Evolutionary conservation across 108 stramenopile genomes (phyloP).

Genomic region (Conticribra weissflogii): DNA sequence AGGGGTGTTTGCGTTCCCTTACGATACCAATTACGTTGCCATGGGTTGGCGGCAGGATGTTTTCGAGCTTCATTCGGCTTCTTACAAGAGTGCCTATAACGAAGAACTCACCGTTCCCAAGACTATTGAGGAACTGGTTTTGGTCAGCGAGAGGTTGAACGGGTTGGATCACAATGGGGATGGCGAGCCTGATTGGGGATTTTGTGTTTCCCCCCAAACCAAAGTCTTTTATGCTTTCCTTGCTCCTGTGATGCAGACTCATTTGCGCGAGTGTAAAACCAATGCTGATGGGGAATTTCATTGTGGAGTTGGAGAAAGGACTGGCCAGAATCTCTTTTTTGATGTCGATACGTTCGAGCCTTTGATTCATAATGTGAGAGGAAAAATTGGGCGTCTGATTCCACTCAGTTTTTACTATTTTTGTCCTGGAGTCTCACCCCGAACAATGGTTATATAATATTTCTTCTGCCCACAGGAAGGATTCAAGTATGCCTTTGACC

Average conservation of each 20-base stretch:
- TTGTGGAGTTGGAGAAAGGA: conserved; percentile 7
- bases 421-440: too few species aligned
- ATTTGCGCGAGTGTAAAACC: conserved; percentile 10
- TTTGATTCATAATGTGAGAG: conserved; percentile 41
- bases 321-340: conserved; percentile 52
- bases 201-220: conserved; percentile 45
- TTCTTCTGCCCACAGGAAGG: conserved; percentile 14
- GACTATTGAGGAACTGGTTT: conserved; percentile 38
- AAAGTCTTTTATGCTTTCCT: conserved; percentile 47
- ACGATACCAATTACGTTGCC: conserved; percentile 44
- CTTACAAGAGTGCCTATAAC: conserved; percentile 15
- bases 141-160: conserved; percentile 30
- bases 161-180: conserved; percentile 45
- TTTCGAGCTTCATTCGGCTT: conserved; percentile 18
- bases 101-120: conserved; percentile 24
- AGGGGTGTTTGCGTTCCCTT: conserved; percentile 25
- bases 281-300: neutral
- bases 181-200: conserved; percentile 41
- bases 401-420: too few species aligned
- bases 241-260: conserved; percentile 30
- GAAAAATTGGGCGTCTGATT: too few species aligned
- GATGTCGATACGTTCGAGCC: conserved; percentile 44
- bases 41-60: conserved; percentile 46
- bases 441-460: neutral
- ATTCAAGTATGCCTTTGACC: conserved; percentile 29